A percentile compares a stretch with the other conserved stretches of the same genome.
These are phyloP conservation scores for Teunomyces panamensis DNA, from an alignment of 805 yeast species.

Conservation along the genomic window DNA sequence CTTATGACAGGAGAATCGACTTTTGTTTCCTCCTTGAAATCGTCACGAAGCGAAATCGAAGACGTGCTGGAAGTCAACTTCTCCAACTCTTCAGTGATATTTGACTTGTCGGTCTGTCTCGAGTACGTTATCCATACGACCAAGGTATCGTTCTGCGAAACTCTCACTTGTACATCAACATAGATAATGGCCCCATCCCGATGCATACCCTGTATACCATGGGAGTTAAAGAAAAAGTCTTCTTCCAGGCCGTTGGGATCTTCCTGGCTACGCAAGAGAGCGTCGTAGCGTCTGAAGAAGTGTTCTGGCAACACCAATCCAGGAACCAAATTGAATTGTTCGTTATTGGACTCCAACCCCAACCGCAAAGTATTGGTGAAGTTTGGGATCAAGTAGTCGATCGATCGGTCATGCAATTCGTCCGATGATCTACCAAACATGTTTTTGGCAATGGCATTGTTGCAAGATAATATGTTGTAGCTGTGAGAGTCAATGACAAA, in stretches of 20 bases:
- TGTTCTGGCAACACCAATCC: conserved; percentile 91
- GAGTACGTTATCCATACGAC: conserved; percentile 88
- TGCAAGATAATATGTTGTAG: conserved; percentile 63
- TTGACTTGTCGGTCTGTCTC: conserved; percentile 34
- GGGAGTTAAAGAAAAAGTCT: conserved; percentile 52
- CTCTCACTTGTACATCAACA: conserved; percentile 80
- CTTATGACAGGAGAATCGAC: not conserved
- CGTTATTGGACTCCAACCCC: conserved; percentile 32
- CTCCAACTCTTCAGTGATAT: conserved; percentile 23
- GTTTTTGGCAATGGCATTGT: conserved; percentile 73
- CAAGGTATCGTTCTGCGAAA: conserved; percentile 53
- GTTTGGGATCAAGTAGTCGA: conserved; percentile 60
- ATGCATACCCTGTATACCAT: conserved; percentile 68
- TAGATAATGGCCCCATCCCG: conserved; percentile 62
- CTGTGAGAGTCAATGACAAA: conserved; percentile 58
- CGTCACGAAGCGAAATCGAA: conserved; percentile 8
- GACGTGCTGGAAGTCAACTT: conserved; percentile 20
- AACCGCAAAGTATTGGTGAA: conserved; percentile 47
- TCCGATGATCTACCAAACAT: conserved; percentile 68
- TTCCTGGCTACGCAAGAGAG: conserved; percentile 30
- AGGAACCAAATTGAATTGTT: conserved; percentile 30
- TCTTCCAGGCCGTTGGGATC: conserved; percentile 36
- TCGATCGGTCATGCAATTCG: conserved; percentile 35
- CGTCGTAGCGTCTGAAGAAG: conserved; percentile 70
- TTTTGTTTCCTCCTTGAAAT: conserved; percentile 1